phyloP scores from a whole-genome alignment of 2,329 filamentous ascomycete genomes.

The Sporothrix humicola region DNA sequence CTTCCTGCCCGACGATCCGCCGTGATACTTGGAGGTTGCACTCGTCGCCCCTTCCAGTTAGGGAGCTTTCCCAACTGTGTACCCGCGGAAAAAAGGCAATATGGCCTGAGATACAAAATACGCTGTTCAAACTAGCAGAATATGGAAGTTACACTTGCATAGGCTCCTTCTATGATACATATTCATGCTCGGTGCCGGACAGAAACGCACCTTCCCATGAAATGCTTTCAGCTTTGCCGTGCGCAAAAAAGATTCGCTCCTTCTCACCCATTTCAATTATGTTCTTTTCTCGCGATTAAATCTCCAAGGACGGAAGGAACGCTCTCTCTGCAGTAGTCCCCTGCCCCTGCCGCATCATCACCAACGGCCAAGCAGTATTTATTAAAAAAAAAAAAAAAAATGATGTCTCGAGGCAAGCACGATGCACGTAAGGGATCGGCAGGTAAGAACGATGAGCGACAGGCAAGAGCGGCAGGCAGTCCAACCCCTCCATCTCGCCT shows the following conservation, averaged over 20 bases:
- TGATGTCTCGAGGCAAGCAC: background rate
- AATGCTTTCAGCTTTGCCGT: background rate
- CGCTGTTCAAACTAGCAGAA: conserved; percentile 24
- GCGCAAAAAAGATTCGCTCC: background rate
- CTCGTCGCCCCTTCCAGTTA: conserved; percentile 10
- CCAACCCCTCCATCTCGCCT: background rate
- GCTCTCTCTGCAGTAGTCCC: background rate
- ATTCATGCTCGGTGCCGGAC: background rate
- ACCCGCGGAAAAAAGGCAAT: conserved; percentile 20
- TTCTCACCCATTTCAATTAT: background rate
- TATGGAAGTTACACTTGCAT: conserved; percentile 29
- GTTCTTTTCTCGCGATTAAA: background rate
- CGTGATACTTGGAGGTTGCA: conserved; percentile 11
- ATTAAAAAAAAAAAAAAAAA: background rate
- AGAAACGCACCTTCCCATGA: conserved; percentile 22
- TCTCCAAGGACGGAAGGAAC: conserved; percentile 10
- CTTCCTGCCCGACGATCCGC: conserved; percentile 25
- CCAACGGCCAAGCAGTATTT: background rate
- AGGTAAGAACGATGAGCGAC: conserved; percentile 6
- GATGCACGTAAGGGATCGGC: conserved; percentile 20
- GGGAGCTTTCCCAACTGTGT: conserved; percentile 22
- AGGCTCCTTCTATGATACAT: conserved; percentile 26
- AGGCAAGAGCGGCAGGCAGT: conserved; percentile 6
- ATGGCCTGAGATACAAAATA: background rate
- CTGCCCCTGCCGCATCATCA: background rate